Evolutionary conservation across 148 eudicot species (phyloP).

Genomic region (Rhododendron mucronatum): DNA sequence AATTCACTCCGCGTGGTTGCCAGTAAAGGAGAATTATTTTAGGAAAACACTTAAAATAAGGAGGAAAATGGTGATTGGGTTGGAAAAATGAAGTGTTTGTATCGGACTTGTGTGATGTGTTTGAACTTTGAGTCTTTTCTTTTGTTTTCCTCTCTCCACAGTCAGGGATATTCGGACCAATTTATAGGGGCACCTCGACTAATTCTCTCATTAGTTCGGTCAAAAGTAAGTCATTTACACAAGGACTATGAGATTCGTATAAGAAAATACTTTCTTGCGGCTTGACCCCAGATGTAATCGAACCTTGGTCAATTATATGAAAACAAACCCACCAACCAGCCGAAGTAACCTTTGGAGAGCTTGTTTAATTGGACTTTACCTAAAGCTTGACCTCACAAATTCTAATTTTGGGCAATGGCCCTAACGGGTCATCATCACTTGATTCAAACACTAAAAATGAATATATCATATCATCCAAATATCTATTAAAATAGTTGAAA

Average conservation of each 20-base stretch:
- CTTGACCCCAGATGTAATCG: too few species aligned
- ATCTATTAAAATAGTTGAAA: too few species aligned
- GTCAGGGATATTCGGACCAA: rapidly evolving
- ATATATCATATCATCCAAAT: too few species aligned
- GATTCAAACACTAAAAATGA: too few species aligned
- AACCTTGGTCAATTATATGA: too few species aligned
- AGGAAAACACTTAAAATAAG: too few species aligned
- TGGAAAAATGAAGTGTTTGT: not conserved
- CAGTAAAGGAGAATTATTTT: not conserved
- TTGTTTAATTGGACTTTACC: not conserved
- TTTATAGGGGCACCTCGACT: not conserved
- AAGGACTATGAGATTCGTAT: too few species aligned
- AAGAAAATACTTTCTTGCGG: too few species aligned
- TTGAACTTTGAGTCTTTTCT: too few species aligned
- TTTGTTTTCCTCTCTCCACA: not conserved
- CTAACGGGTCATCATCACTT: too few species aligned
- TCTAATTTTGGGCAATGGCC: not conserved
- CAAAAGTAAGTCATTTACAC: not conserved
- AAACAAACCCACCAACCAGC: too few species aligned
- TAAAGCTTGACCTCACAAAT: not conserved
- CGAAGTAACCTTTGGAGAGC: not conserved
- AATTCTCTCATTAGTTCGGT: rapidly evolving
- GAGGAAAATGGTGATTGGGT: not conserved
- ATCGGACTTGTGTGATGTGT: not conserved
- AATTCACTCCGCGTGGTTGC: not conserved